Evolutionary conservation across 495 filamentous ascomycete species (phyloP).

Genomic region (Trichoderma reesei): DNA sequence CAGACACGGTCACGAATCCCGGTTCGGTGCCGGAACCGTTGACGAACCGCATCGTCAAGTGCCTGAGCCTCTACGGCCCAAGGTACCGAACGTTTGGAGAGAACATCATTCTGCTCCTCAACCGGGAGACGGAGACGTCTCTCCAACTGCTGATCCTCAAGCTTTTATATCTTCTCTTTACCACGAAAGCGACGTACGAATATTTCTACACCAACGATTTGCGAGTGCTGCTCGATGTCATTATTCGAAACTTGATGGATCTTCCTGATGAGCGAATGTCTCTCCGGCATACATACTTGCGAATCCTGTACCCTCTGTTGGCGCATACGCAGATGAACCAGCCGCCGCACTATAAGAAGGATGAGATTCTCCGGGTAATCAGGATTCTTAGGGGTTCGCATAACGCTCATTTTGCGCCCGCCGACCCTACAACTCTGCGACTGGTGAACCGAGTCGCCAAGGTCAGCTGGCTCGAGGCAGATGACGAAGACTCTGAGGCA

Average conservation of each 20-base stretch:
- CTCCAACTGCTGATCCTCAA: constrained; percentile 92
- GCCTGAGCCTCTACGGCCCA: constrained; percentile 67
- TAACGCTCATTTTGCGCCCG: constrained; percentile 78
- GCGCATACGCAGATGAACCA: constrained; percentile 81
- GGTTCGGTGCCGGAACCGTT: constrained; percentile 37
- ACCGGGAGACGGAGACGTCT: constrained; percentile 89
- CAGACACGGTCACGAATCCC: constrained; percentile 46
- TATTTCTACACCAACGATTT: constrained; percentile 99
- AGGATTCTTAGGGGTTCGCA: constrained; percentile 50
- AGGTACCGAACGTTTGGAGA: constrained; percentile 91
- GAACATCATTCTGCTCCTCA: constrained; percentile 92
- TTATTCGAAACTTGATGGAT: constrained; percentile 91
- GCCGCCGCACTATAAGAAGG: constrained; percentile 81
- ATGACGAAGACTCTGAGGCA: constrained; percentile 29
- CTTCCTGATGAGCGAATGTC: constrained; percentile 71
- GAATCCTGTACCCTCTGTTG: constrained; percentile 83
- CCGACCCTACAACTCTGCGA: constrained; percentile 79
- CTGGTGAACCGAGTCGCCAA: constrained; percentile 72
- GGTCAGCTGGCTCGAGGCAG: constrained; percentile 61
- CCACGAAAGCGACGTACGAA: constrained; percentile 80
- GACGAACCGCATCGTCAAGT: constrained; percentile 90
- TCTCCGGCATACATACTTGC: constrained; percentile 92
- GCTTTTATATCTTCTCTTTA: constrained; percentile 88
- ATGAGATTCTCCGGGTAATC: constrained; percentile 71
- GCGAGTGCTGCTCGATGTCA: constrained; percentile 86